A percentile compares a stretch with the other conserved stretches of the same genome.
These are phyloP conservation scores for Fusarium fujikuroi DNA, from an alignment of 2,329 filamentous ascomycete species.

Conservation along the genomic window DNA sequence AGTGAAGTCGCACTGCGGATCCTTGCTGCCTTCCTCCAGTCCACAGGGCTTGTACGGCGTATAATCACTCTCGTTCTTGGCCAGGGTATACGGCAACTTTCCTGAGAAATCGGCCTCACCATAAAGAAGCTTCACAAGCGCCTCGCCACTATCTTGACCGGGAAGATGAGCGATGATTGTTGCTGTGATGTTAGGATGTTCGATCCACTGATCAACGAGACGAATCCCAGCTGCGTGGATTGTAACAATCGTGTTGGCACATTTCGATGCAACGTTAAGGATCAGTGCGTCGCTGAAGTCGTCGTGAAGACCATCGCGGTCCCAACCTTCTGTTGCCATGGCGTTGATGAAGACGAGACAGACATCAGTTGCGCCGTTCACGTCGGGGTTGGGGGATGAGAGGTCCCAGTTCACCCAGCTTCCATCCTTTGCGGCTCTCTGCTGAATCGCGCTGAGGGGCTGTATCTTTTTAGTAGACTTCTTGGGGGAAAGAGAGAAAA, in stretches of 20 bases:
- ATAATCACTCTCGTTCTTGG: conserved; percentile 64
- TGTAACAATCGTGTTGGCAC: conserved; percentile 71
- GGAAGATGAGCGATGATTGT: conserved; percentile 72
- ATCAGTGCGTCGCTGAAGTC: conserved; percentile 72
- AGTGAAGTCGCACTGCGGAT: conserved; percentile 71
- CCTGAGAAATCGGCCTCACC: conserved; percentile 65
- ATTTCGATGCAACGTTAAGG: conserved; percentile 67
- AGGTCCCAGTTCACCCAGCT: conserved; percentile 65
- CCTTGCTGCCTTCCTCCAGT: conserved; percentile 48
- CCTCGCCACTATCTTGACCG: conserved; percentile 71
- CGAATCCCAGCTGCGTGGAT: conserved; percentile 72
- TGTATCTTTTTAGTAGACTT: conserved; percentile 9
- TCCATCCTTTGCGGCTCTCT: conserved; percentile 62
- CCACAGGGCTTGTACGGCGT: conserved; percentile 56
- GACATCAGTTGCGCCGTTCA: conserved; percentile 61
- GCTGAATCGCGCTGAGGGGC: conserved; percentile 57
- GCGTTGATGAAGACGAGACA: conserved; percentile 86
- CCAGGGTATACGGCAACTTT: conserved; percentile 71
- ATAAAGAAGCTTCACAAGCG: conserved; percentile 67
- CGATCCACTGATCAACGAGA: conserved; percentile 71
- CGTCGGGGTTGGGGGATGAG: conserved; percentile 46
- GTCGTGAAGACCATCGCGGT: conserved; percentile 74
- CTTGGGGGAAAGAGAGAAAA: fast-evolving
- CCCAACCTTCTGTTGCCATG: conserved; percentile 81
- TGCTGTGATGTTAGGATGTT: conserved; percentile 72